Percentiles rank a stretch among this genome's conserved stretches.
These are phyloP conservation scores for Termitomyces sp. DNA, from an alignment of 768 basidiomycete genomes.

Conservation along the genomic window DNA sequence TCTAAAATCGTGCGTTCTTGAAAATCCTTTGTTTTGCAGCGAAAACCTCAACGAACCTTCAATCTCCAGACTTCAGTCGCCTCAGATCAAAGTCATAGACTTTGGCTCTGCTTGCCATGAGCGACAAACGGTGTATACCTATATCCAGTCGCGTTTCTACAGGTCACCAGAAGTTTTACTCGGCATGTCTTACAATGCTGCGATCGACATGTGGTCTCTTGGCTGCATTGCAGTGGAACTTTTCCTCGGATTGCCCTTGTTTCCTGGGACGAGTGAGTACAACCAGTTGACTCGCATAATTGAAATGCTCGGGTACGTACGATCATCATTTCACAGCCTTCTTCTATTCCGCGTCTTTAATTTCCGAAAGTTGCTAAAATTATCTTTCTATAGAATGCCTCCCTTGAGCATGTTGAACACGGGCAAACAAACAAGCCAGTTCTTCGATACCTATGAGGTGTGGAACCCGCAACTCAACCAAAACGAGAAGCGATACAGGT, in stretches of 20 bases:
- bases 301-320: slow-evolving; percentile 93
- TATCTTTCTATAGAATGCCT: slow-evolving; percentile 59
- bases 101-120: slow-evolving; percentile 99
- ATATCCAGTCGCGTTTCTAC: slow-evolving; percentile 99
- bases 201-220: slow-evolving; percentile 99
- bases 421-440: slow-evolving; percentile 92
- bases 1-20: slow-evolving; percentile 73
- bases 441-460: slow-evolving; percentile 77
- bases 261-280: slow-evolving; percentile 99
- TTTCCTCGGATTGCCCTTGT: slow-evolving; percentile 92
- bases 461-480: slow-evolving; percentile 62
- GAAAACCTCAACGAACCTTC: background rate
- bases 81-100: slow-evolving; percentile 98
- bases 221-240: slow-evolving; percentile 99
- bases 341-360: background rate
- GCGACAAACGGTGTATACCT: slow-evolving; percentile 99
- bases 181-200: slow-evolving; percentile 88
- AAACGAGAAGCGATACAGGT: slow-evolving; percentile 77
- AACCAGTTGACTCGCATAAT: slow-evolving; percentile 97
- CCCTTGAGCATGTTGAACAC: slow-evolving; percentile 92
- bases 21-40: background rate
- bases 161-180: slow-evolving; percentile 96
- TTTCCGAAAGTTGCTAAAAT: background rate
- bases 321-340: background rate
- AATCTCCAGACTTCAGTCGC: slow-evolving; percentile 77